phyloP scores from a whole-genome alignment of 148 eudicot species.

The Chenopodium album region DNA sequence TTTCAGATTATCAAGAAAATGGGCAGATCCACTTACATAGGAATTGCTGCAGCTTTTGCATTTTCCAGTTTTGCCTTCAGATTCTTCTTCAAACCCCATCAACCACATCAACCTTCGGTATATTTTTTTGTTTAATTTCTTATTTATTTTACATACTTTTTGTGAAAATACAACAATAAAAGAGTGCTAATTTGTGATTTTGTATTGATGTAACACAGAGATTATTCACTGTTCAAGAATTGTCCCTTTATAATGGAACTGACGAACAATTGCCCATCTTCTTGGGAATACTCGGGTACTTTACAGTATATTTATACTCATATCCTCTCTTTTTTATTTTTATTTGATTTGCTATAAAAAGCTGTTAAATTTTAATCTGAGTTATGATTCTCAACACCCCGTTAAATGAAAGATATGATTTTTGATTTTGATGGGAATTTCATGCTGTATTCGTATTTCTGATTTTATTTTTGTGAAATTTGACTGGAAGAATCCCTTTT shows the following conservation, averaged over 20 bases:
- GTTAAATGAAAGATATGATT: not conserved
- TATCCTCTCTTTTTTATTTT: not conserved
- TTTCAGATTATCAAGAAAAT: conserved; percentile 5
- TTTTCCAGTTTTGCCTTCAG: conserved; percentile 40
- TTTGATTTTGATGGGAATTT: not conserved
- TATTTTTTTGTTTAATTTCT: not conserved
- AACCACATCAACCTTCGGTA: conserved; percentile 27
- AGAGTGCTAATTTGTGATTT: not conserved
- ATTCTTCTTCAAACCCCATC: conserved; percentile 38
- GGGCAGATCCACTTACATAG: conserved; percentile 39
- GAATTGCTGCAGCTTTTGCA: conserved; percentile 47
- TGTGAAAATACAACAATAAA: not conserved
- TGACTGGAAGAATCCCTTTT: too few species aligned
- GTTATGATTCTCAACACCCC: not conserved
- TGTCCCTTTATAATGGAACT: conserved; percentile 74
- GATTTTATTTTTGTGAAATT: too few species aligned
- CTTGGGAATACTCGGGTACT: conserved; percentile 70
- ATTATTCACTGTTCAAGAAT: conserved; percentile 50
- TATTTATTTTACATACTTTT: not conserved
- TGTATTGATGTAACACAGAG: conserved; percentile 27
- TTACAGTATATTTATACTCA: too few species aligned
- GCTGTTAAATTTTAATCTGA: not conserved
- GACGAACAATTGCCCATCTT: conserved; percentile 61
- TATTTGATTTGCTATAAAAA: not conserved
- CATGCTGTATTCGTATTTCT: not conserved